Evolutionary conservation across 768 basidiomycete species (phyloP).

Genomic region (Coprinopsis marcescibilis): DNA sequence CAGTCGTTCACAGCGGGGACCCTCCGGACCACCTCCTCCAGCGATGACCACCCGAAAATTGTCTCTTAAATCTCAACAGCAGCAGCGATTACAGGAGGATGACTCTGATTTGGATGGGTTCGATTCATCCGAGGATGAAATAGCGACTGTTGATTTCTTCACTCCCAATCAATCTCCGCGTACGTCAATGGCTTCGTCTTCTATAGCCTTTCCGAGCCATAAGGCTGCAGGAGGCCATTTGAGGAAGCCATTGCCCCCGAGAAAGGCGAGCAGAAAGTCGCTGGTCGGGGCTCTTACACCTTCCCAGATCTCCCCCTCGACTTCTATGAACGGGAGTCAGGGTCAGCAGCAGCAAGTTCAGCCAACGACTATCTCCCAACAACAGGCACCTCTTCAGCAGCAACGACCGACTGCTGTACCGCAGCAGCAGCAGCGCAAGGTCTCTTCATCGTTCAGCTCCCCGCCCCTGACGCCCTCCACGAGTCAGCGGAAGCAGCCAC

Average conservation of each 20-base stretch:
- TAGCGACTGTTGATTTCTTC: conserved; percentile 57
- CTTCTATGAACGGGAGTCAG: conserved; percentile 1
- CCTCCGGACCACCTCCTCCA: no score
- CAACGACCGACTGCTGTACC: conserved; percentile 1
- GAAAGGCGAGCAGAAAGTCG: conserved; percentile 23
- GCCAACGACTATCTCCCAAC: conserved; percentile 7
- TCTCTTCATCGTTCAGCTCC: conserved; percentile 2
- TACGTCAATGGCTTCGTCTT: conserved; percentile 37
- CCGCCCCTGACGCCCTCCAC: neutral
- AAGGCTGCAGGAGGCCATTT: conserved; percentile 12
- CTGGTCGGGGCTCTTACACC: conserved; percentile 10
- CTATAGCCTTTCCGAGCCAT: conserved; percentile 21
- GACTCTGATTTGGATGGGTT: conserved; percentile 18
- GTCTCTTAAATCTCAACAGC: conserved; percentile 12
- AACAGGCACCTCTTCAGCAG: neutral
- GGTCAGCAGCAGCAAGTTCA: neutral
- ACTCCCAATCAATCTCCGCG: conserved; percentile 55
- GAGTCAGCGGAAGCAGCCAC: no score
- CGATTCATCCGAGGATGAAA: conserved; percentile 15
- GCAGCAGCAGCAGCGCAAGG: conserved; percentile 4
- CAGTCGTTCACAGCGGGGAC: no score
- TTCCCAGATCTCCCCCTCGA: conserved; percentile 7
- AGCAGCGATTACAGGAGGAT: conserved; percentile 12
- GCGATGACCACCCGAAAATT: conserved; percentile 4
- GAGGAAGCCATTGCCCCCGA: conserved; percentile 8